Evolutionary conservation across 805 yeast species (phyloP).

Genomic region (Sungouiozyma intestinalis): DNA sequence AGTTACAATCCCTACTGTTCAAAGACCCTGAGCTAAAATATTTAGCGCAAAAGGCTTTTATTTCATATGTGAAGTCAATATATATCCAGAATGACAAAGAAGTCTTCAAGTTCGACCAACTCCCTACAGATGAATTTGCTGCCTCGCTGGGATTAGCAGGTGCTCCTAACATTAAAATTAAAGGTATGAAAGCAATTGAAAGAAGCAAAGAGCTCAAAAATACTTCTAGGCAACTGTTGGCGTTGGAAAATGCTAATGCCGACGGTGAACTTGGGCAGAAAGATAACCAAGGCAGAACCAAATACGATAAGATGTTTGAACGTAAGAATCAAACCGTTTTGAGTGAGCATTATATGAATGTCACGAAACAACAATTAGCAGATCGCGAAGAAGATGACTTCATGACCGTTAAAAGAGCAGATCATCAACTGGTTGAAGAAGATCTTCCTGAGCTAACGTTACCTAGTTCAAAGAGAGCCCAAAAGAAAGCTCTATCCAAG

Average conservation of each 20-base stretch:
- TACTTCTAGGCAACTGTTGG: slow-evolving; percentile 58
- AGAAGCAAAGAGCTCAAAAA: slow-evolving; percentile 66
- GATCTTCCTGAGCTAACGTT: slow-evolving; percentile 51
- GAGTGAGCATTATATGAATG: slow-evolving; percentile 74
- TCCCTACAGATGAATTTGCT: slow-evolving; percentile 80
- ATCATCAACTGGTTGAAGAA: slow-evolving; percentile 57
- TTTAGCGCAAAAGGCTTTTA: slow-evolving; percentile 90
- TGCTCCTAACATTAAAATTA: slow-evolving; percentile 82
- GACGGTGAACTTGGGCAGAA: slow-evolving; percentile 47
- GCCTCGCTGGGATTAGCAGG: slow-evolving; percentile 88
- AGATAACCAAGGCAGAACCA: slow-evolving; percentile 51
- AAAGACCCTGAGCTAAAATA: slow-evolving; percentile 86
- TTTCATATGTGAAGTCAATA: slow-evolving; percentile 79
- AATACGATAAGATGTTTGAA: slow-evolving; percentile 91
- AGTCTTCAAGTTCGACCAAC: slow-evolving; percentile 63
- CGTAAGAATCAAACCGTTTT: slow-evolving; percentile 87
- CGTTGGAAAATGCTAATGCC: slow-evolving; percentile 45
- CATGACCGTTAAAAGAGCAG: slow-evolving; percentile 66
- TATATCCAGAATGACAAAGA: slow-evolving; percentile 81
- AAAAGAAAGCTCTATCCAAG: slow-evolving; percentile 79
- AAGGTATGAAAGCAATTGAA: slow-evolving; percentile 35
- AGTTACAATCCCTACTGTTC: slow-evolving; percentile 83
- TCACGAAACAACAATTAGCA: slow-evolving; percentile 42
- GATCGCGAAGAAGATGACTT: slow-evolving; percentile 59
- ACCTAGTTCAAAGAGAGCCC: slow-evolving; percentile 74